Conservation (phyloP, 805 yeast genomes). For the Candida argentea region DNA sequence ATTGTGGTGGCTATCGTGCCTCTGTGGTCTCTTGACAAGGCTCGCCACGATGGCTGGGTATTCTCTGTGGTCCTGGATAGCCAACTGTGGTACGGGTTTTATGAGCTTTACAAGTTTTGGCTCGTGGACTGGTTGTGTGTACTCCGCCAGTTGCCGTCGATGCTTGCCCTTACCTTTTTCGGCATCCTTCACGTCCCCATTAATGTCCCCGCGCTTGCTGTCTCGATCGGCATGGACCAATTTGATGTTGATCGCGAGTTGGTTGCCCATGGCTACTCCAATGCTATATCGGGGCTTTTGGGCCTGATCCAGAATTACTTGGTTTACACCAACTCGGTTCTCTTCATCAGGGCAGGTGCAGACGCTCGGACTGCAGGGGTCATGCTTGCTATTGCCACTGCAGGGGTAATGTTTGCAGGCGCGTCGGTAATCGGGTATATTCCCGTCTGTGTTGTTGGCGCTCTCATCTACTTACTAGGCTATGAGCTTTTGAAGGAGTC, state of each 20-base stretch:
- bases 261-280: conserved; percentile 90
- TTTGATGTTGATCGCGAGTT: conserved; percentile 88
- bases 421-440: conserved; percentile 89
- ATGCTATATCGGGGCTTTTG: conserved; percentile 66
- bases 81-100: conserved; percentile 89
- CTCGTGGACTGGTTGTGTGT: conserved; percentile 70
- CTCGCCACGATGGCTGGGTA: conserved; percentile 77
- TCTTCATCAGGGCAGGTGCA: conserved; percentile 92
- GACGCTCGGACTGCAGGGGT: conserved; percentile 83
- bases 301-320: conserved; percentile 93
- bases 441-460: conserved; percentile 93
- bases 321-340: conserved; percentile 87
- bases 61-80: conserved; percentile 54
- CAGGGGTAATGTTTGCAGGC: conserved; percentile 73
- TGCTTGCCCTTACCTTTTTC: conserved; percentile 92
- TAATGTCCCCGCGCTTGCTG: conserved; percentile 94
- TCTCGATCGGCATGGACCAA: conserved; percentile 75
- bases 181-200: conserved; percentile 96
- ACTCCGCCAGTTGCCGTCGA: conserved; percentile 68
- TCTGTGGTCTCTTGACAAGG: conserved; percentile 44
- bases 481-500: conserved; percentile 86
- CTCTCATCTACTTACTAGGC: conserved; percentile 82
- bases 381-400: conserved; percentile 77
- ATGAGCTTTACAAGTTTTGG: conserved; percentile 56
- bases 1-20: conserved; percentile 57